These are phyloP conservation scores for Pinus albicaulis DNA, from an alignment of 75 land plant genomes.

Conservation along the genomic window DNA sequence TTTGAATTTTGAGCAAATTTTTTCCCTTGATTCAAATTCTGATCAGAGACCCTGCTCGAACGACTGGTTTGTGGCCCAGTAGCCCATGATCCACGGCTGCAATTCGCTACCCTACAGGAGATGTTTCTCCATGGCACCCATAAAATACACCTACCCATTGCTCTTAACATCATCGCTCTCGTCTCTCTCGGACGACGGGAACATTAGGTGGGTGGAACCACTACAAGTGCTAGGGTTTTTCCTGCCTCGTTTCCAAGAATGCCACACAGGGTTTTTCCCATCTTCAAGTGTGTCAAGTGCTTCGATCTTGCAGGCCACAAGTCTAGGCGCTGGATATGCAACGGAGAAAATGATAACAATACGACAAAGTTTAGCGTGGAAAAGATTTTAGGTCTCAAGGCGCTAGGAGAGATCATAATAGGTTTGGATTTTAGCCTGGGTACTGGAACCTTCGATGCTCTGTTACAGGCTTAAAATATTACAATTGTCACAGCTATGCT, in stretches of 20 bases:
- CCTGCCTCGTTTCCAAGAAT: constrained; percentile 26
- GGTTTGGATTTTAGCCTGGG: constrained; percentile 43
- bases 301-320: constrained; percentile 23
- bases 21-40: too few relatives aligned
- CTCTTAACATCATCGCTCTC: constrained; percentile 38
- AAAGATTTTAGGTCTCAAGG: constrained; percentile 31
- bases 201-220: constrained; percentile 40
- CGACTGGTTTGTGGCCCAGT: constrained; percentile 49
- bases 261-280: constrained; percentile 29
- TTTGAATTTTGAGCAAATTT: too few relatives aligned
- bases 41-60: constrained; percentile 35
- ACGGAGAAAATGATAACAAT: not conserved
- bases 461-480: constrained; percentile 38
- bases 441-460: constrained; percentile 51
- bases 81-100: constrained; percentile 50
- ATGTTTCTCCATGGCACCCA: constrained; percentile 36
- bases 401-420: constrained; percentile 32
- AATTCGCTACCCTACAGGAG: constrained; percentile 58
- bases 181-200: constrained; percentile 30
- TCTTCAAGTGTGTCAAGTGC: constrained; percentile 50
- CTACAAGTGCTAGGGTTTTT: constrained; percentile 37
- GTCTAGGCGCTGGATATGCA: constrained; percentile 6
- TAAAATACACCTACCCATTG: constrained; percentile 20
- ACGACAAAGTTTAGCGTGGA: constrained; percentile 34
- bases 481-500: constrained; percentile 43